Evolutionary conservation across 257 asterid genomes (phyloP).

Genomic region (Nicotiana tomentosiformis): DNA sequence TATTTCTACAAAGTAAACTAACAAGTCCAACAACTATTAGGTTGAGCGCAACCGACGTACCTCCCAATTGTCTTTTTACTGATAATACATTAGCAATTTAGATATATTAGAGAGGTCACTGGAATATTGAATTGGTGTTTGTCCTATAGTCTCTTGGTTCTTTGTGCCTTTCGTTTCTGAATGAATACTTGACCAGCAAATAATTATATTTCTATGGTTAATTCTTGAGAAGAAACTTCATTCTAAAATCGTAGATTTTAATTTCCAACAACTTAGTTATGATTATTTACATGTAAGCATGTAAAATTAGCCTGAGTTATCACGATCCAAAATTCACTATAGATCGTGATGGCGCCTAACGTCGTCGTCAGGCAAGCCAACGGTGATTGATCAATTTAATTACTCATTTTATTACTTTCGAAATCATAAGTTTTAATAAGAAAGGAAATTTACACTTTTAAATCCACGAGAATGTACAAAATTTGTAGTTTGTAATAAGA

Average conservation of each 20-base stretch:
- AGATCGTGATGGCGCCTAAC: too few relatives aligned
- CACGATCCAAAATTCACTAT: too few relatives aligned
- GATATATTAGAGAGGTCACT: background rate
- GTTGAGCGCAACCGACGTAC: background rate
- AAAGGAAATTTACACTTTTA: too few relatives aligned
- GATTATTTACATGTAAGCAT: background rate
- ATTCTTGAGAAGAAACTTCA: background rate
- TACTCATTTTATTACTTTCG: too few relatives aligned
- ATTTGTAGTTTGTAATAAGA: too few relatives aligned
- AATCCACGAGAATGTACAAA: too few relatives aligned
- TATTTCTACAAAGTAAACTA: background rate
- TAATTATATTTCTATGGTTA: background rate
- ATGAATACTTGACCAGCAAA: background rate
- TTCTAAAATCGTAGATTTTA: background rate
- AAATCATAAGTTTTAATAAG: too few relatives aligned
- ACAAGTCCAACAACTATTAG: background rate
- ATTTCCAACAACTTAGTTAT: background rate
- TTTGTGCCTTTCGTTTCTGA: background rate
- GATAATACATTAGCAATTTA: background rate
- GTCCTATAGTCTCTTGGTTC: background rate
- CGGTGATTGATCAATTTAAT: too few relatives aligned
- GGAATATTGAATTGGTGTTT: background rate
- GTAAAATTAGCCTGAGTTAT: background rate
- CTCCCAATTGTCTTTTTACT: background rate
- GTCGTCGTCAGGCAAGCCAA: too few relatives aligned